phyloP scores from a whole-genome alignment of 139 green algal genomes.

The Volvox reticuliferus region DNA sequence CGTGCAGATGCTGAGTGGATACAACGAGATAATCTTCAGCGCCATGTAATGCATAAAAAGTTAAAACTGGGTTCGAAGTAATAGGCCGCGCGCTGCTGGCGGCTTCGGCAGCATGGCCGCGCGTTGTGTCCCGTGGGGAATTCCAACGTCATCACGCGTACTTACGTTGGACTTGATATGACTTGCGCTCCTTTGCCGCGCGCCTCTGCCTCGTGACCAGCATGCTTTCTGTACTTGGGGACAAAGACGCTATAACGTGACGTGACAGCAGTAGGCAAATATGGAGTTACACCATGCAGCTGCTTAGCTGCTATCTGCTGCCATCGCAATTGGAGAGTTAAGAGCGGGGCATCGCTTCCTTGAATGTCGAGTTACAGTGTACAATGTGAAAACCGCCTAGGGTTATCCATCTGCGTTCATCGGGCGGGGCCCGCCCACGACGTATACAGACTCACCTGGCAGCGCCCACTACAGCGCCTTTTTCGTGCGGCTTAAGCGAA shows the following conservation, averaged over 20 bases:
- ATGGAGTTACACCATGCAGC: background rate
- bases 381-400: background rate
- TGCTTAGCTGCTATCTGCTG: background rate
- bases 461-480: slow-evolving; percentile 12
- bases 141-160: background rate
- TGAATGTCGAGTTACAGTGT: background rate
- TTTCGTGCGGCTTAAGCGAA: slow-evolving; percentile 26
- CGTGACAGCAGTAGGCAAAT: background rate
- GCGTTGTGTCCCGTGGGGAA: background rate
- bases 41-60: no score
- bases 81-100: background rate
- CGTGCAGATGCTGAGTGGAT: background rate
- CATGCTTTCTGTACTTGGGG: background rate
- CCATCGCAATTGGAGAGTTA: no score
- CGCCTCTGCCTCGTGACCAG: slow-evolving; percentile 7
- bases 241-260: background rate
- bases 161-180: background rate
- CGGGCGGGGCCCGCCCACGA: background rate
- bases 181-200: background rate
- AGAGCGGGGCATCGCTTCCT: background rate
- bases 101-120: background rate
- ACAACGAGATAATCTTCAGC: no score
- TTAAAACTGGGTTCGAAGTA: no score
- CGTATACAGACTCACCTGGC: background rate
- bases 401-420: no score